Evolutionary conservation across 176 grass and related monocot species (phyloP), one percentile per base, ranked within the genome.

Genomic region (Aechmea fasciata): DNA sequence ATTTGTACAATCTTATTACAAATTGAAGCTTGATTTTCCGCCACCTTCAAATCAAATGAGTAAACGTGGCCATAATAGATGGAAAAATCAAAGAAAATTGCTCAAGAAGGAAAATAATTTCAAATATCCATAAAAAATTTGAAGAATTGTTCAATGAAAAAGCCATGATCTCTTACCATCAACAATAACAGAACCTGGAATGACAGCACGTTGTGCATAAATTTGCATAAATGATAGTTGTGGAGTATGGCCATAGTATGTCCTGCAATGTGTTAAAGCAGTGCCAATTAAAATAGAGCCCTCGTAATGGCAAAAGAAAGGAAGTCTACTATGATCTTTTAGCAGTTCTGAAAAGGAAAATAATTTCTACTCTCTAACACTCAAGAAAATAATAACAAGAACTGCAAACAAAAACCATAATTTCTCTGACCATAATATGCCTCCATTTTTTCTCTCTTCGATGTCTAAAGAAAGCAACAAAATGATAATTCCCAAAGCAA

Each of bases 161-260:
- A 50, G 17, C 50, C 18, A 52, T 4, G 13, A n/a, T 54, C 10
- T 67, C 51, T 63, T 90, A 97, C 94, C 89, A 70, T 97, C 93
- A 47, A 97, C 79, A 62, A 97, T 81, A 80, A 97, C 76, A 66
- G 89, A 84, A 73, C 89, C 86, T 9, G 84, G 93, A 74, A 90
- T 79, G 17, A 75, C 50, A 22, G 51, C 83, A 62, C 86, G 79
- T 17, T 70, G 73, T 47, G 59, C 77, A 73, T 92, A 90, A 82
- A 97, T 69, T 15, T 75, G 78, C 82, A 87, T 92, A 71, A 97
- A 92, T 0, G 86, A 90, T 69, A 87, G 77, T 23, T 92, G 79
- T 54, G 59, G 70, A 41, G 71, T 67, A 51, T 54, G 53, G 19
- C 65, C 66, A 88, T 81, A 81, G 62, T 75, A 87, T 15, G 69